Evolutionary conservation across 2,329 filamentous ascomycete genomes (phyloP).

Genomic region (Arthrobotrys musiformis): DNA sequence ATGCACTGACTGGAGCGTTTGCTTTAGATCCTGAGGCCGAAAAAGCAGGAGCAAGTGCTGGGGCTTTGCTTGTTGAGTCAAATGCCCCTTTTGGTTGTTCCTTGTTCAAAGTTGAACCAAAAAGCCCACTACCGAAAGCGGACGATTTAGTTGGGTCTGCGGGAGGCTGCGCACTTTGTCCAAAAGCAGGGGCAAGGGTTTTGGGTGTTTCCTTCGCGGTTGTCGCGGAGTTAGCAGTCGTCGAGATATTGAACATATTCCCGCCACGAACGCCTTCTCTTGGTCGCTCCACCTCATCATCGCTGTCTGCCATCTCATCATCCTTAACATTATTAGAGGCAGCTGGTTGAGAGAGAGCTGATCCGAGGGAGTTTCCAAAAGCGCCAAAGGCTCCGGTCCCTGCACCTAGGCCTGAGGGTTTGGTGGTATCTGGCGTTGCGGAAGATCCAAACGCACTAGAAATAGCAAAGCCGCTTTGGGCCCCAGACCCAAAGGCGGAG

Average conservation of each 20-base stretch:
- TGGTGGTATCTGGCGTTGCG: slow-evolving; percentile 30
- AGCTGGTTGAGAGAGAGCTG: slow-evolving; percentile 50
- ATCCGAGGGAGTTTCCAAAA: slow-evolving; percentile 46
- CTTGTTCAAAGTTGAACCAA: slow-evolving; percentile 49
- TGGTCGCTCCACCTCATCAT: slow-evolving; percentile 46
- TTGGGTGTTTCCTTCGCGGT: slow-evolving; percentile 35
- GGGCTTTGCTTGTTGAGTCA: slow-evolving; percentile 17
- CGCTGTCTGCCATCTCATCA: slow-evolving; percentile 54
- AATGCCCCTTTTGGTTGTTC: slow-evolving; percentile 45
- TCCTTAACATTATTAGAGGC: slow-evolving; percentile 53
- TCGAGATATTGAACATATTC: slow-evolving; percentile 50
- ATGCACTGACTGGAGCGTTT: slow-evolving; percentile 19
- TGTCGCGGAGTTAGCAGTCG: slow-evolving; percentile 13
- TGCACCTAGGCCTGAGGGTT: slow-evolving; percentile 1
- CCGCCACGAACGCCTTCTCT: slow-evolving; percentile 40
- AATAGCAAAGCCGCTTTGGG: slow-evolving; percentile 16
- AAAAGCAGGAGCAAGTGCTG: slow-evolving; percentile 45
- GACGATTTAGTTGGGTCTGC: slow-evolving; percentile 18
- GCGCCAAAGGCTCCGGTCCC: slow-evolving; percentile 44
- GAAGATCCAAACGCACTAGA: slow-evolving; percentile 48
- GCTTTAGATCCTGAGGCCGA: slow-evolving; percentile 31
- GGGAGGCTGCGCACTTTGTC: slow-evolving; percentile 23
- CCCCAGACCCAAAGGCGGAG: slow-evolving; percentile 23
- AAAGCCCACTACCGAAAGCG: slow-evolving; percentile 47
- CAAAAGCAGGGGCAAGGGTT: slow-evolving; percentile 41